Conservation (phyloP, 805 yeast species). For the Starmera caribaea region DNA sequence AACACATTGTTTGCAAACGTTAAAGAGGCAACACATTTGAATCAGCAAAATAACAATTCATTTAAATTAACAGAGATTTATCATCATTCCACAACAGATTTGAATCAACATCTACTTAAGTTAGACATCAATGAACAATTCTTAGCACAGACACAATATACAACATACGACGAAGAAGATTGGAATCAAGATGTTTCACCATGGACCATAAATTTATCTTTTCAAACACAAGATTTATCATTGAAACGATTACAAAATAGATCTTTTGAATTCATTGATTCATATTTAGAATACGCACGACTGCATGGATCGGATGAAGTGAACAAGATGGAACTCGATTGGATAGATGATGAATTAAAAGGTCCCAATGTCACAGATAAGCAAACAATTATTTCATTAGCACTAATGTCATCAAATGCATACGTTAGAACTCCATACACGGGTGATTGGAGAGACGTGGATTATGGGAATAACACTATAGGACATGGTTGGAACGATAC, state of each 20-base stretch:
- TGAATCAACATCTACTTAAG: no score
- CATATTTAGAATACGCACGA: slow-evolving; percentile 49
- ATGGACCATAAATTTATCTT: slow-evolving; percentile 26
- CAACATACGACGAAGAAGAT: slow-evolving; percentile 3
- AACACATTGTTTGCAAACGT: no score
- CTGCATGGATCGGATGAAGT: slow-evolving; percentile 23
- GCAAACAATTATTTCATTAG: slow-evolving; percentile 64
- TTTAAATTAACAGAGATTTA: no score
- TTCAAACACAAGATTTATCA: slow-evolving; percentile 11
- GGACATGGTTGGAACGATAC: slow-evolving; percentile 81
- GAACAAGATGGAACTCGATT: slow-evolving; percentile 41
- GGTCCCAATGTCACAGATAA: slow-evolving; percentile 74
- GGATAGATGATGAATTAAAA: slow-evolving; percentile 46
- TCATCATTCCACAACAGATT: no score
- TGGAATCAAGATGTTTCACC: slow-evolving; percentile 26
- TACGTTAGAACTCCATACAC: slow-evolving; percentile 69
- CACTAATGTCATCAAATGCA: slow-evolving; percentile 84
- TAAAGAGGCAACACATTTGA: no score
- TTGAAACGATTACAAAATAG: slow-evolving; percentile 33
- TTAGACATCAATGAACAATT: no score
- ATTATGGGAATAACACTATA: slow-evolving; percentile 39
- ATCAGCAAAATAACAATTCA: no score
- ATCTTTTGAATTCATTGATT: slow-evolving; percentile 54
- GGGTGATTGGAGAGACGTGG: slow-evolving; percentile 84
- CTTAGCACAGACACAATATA: no score